A percentile compares a stretch with the other conserved stretches of the same genome.
Evolutionary conservation across 495 filamentous ascomycete species (phyloP).

Genomic region (Haplographium delicatum): DNA sequence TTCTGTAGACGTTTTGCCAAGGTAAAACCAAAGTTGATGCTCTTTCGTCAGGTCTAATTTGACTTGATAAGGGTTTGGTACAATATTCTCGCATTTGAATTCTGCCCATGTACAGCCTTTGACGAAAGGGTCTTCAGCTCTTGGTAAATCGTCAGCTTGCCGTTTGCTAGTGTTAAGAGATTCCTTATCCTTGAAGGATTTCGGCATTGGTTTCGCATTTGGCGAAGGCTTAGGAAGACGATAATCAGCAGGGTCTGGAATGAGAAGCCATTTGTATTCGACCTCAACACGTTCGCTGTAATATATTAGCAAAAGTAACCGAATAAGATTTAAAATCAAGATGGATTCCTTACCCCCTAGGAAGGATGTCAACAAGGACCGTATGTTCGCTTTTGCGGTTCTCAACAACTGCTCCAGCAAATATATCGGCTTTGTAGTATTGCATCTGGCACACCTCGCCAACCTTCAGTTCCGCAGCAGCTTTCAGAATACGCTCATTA

Average conservation of each 20-base stretch:
- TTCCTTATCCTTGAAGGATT: constrained; percentile 48
- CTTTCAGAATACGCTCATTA: constrained; percentile 62
- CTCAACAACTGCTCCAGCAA: constrained; percentile 83
- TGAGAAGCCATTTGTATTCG: constrained; percentile 71
- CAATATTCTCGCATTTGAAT: constrained; percentile 57
- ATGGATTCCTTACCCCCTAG: constrained; percentile 55
- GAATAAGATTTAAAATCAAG: constrained; percentile 24
- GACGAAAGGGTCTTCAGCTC: constrained; percentile 64
- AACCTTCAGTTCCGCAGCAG: constrained; percentile 60
- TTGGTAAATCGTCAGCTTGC: constrained; percentile 54
- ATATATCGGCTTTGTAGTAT: constrained; percentile 77
- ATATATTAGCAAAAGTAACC: constrained; percentile 29
- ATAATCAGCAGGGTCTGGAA: constrained; percentile 59
- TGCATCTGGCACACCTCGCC: constrained; percentile 86
- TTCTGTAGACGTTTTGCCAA: constrained; percentile 83
- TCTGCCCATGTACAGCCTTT: constrained; percentile 72
- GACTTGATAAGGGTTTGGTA: constrained; percentile 45
- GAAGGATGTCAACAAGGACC: constrained; percentile 77
- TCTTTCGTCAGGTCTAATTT: constrained; percentile 61
- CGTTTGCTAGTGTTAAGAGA: constrained; percentile 51
- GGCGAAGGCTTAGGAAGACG: constrained; percentile 58
- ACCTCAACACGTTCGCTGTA: constrained; percentile 56
- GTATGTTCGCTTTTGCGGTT: constrained; percentile 73
- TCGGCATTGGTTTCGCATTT: constrained; percentile 52
- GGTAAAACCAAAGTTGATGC: constrained; percentile 84